phyloP scores from a whole-genome alignment of 129 eudicot species.

The Tanacetum coccineum region DNA sequence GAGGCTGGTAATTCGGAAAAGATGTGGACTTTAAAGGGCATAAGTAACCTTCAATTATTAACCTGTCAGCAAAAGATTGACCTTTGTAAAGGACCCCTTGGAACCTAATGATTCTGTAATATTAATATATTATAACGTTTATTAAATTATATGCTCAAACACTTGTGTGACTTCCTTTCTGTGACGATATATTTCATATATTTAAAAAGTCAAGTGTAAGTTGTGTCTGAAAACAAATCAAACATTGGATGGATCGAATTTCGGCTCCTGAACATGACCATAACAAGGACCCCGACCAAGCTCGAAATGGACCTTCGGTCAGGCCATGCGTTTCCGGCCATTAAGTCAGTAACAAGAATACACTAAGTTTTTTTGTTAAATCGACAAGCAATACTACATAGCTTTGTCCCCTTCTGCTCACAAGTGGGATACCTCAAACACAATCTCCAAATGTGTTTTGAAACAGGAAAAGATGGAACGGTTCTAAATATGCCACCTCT shows the following conservation, averaged over 20 bases:
- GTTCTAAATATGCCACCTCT: too few relatives aligned
- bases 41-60: background rate
- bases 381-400: constrained; percentile 7
- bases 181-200: too few relatives aligned
- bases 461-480: background rate
- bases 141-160: background rate
- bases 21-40: background rate
- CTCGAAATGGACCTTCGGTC: background rate
- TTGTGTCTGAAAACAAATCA: background rate
- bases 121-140: too few relatives aligned
- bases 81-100: too few relatives aligned
- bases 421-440: constrained; percentile 18
- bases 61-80: too few relatives aligned
- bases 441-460: constrained; percentile 10
- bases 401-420: constrained; percentile 14
- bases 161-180: background rate
- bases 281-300: background rate
- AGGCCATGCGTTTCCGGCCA: background rate
- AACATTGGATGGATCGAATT: background rate
- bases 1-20: background rate
- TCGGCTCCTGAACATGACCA: background rate
- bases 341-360: background rate
- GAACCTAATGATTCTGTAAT: too few relatives aligned
- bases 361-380: background rate
- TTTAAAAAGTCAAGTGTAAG: background rate